Evolutionary conservation across 495 filamentous ascomycete genomes (phyloP), one percentile per base, ranked within the genome.

Genomic region (Hyaloscypha bicolor): DNA sequence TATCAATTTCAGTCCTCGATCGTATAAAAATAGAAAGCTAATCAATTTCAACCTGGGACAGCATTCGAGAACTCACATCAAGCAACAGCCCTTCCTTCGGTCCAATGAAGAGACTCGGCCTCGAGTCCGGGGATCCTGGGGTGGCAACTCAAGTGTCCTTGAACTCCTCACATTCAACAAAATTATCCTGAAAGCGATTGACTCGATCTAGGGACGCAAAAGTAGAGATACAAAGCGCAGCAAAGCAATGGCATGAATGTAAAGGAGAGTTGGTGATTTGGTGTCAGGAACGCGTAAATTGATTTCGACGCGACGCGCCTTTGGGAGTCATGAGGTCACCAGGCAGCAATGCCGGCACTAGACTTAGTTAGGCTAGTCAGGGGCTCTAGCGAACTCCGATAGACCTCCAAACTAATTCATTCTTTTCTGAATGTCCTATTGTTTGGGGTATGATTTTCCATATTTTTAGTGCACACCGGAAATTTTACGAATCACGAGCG

Each of bases 291-390:
- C 66, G 66, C 62, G 66, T 64, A 60, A 61, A 69, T 55, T 64
- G 42, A 25, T 60, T 53, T 68, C 53, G 12, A 64, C 61, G 61
- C 55, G 48, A 66, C 68, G 58, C 68, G 52, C 33, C 33, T 21
- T 22, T 48, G 33, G 33, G 59, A 65, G 67, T 71, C 65, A 67
- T 67, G 60, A 71, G 60, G 60, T 71, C 42, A 48, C 55, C 56
- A 30, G 60, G 52, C 59, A 55, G 19, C 53, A 37, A 19, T 48
- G 11, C 42, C 9, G 16, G 8, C 12, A 29, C 65, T 68, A 63
- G 53, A 14, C 60, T 51, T 12, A 3, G 39, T 45, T 21, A 42
- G 55, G 25, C 30, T 55, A 61, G 64, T 55, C 14, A 61, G 64
- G 64, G 39, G 55, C 45, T 53, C 1, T 61, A 61, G 58, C 42